Conservation (phyloP, 148 eudicot genomes). For the Fagopyrum homotropicum region DNA sequence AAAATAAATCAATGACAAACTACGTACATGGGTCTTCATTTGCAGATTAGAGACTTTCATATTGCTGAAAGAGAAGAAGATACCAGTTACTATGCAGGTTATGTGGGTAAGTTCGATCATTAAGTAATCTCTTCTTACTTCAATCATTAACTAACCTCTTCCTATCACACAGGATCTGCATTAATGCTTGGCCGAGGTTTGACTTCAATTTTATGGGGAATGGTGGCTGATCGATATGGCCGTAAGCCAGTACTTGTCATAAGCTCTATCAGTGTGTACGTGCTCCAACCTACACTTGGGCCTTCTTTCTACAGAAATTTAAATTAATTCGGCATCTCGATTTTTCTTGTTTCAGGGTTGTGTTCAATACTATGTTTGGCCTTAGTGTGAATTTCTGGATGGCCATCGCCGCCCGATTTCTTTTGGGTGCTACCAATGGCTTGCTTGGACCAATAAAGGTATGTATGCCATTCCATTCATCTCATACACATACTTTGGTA, state of each 20-base stretch:
- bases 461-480: not conserved
- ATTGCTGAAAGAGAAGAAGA: slow-evolving; percentile 74
- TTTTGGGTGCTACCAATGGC: slow-evolving; percentile 74
- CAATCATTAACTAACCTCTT: too few species aligned
- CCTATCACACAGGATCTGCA: too few species aligned
- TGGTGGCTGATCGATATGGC: slow-evolving; percentile 81
- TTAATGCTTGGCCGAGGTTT: slow-evolving; percentile 79
- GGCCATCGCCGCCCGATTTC: slow-evolving; percentile 76
- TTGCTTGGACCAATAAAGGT: slow-evolving; percentile 87
- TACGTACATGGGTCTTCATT: too few species aligned
- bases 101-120: slow-evolving; percentile 46
- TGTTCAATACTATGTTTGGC: slow-evolving; percentile 88
- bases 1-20: too few species aligned
- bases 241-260: slow-evolving; percentile 74
- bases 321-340: not conserved
- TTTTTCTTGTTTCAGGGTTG: slow-evolving; percentile 33
- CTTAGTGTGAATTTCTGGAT: slow-evolving; percentile 81
- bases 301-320: not conserved
- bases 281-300: not conserved
- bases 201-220: slow-evolving; percentile 80
- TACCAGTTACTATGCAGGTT: slow-evolving; percentile 85
- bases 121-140: too few species aligned
- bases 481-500: not conserved
- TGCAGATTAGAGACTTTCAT: slow-evolving; percentile 73
- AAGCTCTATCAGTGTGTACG: slow-evolving; percentile 52